These are phyloP conservation scores for Naganishia vishniacii DNA, from an alignment of 768 basidiomycete genomes.

Conservation along the genomic window DNA sequence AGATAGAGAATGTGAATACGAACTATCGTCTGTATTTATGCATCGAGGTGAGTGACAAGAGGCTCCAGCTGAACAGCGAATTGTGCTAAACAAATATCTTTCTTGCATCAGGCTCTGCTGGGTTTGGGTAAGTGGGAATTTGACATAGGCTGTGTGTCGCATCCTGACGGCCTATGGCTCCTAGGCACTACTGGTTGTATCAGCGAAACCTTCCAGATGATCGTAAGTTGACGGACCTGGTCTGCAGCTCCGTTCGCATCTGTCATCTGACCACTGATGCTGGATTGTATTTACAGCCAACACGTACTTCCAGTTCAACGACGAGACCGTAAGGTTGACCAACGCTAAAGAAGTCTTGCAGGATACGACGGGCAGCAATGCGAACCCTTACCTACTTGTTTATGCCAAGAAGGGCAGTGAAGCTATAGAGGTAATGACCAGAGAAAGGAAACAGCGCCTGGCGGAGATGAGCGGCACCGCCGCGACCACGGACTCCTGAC, in stretches of 20 bases:
- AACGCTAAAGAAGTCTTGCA: slow-evolving; percentile 75
- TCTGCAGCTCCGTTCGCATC: no score
- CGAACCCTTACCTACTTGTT: slow-evolving; percentile 50
- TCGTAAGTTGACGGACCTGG: slow-evolving; percentile 40
- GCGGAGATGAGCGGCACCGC: not conserved
- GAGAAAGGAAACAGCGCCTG: slow-evolving; percentile 10
- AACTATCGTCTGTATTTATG: slow-evolving; percentile 85
- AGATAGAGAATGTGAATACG: slow-evolving; percentile 66
- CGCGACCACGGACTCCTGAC: not conserved
- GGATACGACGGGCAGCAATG: slow-evolving; percentile 59
- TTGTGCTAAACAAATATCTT: not conserved
- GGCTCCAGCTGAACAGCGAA: not conserved
- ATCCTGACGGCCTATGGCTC: not conserved
- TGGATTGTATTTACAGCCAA: slow-evolving; percentile 52
- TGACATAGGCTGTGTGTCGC: not conserved
- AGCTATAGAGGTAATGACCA: slow-evolving; percentile 16
- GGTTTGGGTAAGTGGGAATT: slow-evolving; percentile 50
- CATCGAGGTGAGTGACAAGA: slow-evolving; percentile 69
- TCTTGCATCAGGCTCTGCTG: slow-evolving; percentile 34
- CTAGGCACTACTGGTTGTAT: slow-evolving; percentile 84
- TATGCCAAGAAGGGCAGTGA: slow-evolving; percentile 45
- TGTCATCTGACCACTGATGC: not conserved
- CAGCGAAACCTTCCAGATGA: slow-evolving; percentile 74
- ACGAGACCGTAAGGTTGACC: slow-evolving; percentile 74
- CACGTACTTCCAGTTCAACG: slow-evolving; percentile 94